Evolutionary conservation across 176 grass and related monocot genomes (phyloP), one percentile per base, ranked within the genome.

Genomic region (Oryza brachyantha): DNA sequence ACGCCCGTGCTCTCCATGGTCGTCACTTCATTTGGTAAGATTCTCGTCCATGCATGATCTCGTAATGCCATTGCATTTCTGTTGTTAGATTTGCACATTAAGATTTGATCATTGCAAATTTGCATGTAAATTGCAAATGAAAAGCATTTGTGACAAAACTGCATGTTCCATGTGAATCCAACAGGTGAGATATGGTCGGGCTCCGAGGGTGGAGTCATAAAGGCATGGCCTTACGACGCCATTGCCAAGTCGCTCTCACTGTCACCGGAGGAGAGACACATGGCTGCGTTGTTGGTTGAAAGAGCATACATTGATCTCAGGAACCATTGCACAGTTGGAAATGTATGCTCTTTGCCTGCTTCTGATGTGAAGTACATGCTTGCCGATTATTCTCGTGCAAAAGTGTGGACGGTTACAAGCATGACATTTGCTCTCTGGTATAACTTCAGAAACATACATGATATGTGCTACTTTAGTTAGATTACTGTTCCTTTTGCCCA

Each of bases 151-250:
- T 78, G 29, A 87, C 29, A 54, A 80, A 45, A 77, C 58, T 41
- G 26, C 78, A 61, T 48, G 46, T 38, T 35, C 72, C 16, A 0
- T 72, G 72, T 80, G 14, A 88, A 45, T 79, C 21, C 82, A 54
- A 62, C 79, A 97, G 91, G 94, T 77, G 94, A 97, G 84, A 84
- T 97, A 90, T 97, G 94, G 94, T 79, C 94, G 37, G 91, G 94
- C 78, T 94, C 94, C 14, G 94, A 97, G 70, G 89, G 77, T 26
- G 91, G 94, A 29, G 79, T 91, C 21, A 90, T 97, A 79, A 94
- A 84, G 85, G 94, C 79, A 32, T 97, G 94, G 94, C 94, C 94
- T 76, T 94, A 93, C 65, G 89, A 97, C 25, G 89, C 86, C 82
- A 90, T 97, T 84, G 80, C 79, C 70, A 94, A 97, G 86, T 91